Evolutionary conservation across 106 monocot genomes (phyloP), one percentile per base, ranked within the genome.

Genomic region (Dactylorhiza incarnata): DNA sequence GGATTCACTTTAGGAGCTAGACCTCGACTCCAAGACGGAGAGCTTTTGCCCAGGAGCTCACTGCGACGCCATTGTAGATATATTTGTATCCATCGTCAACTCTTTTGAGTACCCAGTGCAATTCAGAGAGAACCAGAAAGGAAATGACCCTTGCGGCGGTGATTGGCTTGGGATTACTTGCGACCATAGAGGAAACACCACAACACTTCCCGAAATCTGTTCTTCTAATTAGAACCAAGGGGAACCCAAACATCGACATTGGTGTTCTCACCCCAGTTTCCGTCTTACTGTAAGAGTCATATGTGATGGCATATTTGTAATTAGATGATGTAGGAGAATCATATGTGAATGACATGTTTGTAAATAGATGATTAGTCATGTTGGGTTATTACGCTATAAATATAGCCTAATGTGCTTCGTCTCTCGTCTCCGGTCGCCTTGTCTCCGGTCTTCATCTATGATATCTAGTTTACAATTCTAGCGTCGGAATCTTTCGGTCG

Each of bases 151-250:
- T 3, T 91, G 90, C 73, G 53, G 16, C 12, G 80, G 79, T 11
- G 59, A 59, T 11, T 91, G 90, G 90, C 50, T 85, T 12, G 90
- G 90, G 26, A 70, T 91, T 37, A 72, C 49, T 17, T 91, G 90
- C 59, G 83, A 83, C 66, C 71, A 50, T 37, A 19, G 14, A 29
- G 85, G 85, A 46, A 87, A 87, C 46, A 56, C 87, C 5, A 85
- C 83, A 1, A 83, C 83, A 6, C 4, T 90, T 90, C 66, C 16
- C 76, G 13, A 17, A 62, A 49, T 66, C 45, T 76, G 87, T 90
- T 23, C 2, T 71, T 16, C 62, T 90, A 54, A 83, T n/a, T n/a
- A n/a, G 77, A 45, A 82, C 59, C 8, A 17, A 67, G 56, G 89
- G 89, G 25, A 86, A 89, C 61, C 86, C 89, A 25, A 72, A 73